Evolutionary conservation across 2,329 filamentous ascomycete species (phyloP), one percentile per base, ranked within the genome.

Genomic region (Knoxdaviesia proteae): DNA sequence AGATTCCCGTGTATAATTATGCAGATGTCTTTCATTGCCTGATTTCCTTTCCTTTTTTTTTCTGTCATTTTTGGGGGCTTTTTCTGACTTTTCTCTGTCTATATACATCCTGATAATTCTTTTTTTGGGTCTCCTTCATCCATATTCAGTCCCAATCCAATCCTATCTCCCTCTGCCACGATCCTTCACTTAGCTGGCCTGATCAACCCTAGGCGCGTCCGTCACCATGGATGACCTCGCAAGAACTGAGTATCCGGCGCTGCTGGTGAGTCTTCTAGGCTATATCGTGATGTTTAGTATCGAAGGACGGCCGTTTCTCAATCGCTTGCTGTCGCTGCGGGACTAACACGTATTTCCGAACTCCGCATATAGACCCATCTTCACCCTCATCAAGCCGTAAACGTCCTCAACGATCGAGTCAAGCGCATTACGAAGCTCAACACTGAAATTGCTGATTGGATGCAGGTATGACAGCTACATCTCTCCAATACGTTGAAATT

Each of bases 381-480:
- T 53, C 76, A 83, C 59, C 88, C 90, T 31, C 64, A 64, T 51
- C 84, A 90, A 63, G 87, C 90, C 46, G 82, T 86, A 36, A 70
- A 74, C 43, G 72, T 84, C 46, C 72, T 96, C 53, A 81, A 79
- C 59, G 87, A 94, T 52, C 83, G 90, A 54, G 74, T 96, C 52
- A 82, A 81, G 60, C 74, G 84, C 60, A 88, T 96, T 56, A 74
- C 72, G 53, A 84, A 79, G 59, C 65, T 93, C 62, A 94, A 98
- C 61, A 62, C 68, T 51, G 84, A 94, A 57, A 84, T 98, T 54
- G 88, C 88, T 58, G 88, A 96, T 63, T 98, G 88, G 84, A 71
- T 98, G 48, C 81, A 88, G 78, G 87, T 94, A 75, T 61, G 62
- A 39, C 31, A 32, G 40, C 9, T 8, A 38, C 3, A 6, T 32